Conservation (phyloP, 1,284 basidiomycete species). For the Austroboletus niveus region DNA sequence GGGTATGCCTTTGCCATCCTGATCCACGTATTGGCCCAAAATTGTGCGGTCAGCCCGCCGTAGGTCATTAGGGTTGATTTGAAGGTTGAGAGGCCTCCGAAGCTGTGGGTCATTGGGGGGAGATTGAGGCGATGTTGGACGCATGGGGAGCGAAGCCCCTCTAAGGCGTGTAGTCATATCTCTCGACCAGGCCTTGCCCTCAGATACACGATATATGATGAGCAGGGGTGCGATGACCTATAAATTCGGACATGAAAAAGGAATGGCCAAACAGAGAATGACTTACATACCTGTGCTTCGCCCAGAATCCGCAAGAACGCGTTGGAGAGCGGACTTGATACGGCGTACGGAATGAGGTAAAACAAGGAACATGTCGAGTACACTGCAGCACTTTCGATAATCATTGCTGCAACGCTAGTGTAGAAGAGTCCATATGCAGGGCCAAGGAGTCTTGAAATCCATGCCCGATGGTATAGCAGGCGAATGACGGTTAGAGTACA, state of each 20-base stretch:
- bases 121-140: constrained; percentile 6
- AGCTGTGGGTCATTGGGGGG: background rate
- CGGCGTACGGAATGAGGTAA: constrained; percentile 28
- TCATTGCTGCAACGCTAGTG: constrained; percentile 28
- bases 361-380: constrained; percentile 29
- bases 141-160: constrained; percentile 9
- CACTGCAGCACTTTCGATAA: constrained; percentile 31
- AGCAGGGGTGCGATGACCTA: constrained; percentile 32
- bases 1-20: background rate
- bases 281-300: constrained; percentile 29
- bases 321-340: constrained; percentile 22
- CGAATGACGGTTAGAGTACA: constrained; percentile 30
- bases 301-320: constrained; percentile 32
- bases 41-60: constrained; percentile 1
- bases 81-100: constrained; percentile 6
- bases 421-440: constrained; percentile 28
- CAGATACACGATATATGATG: constrained; percentile 33
- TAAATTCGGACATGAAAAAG: constrained; percentile 1
- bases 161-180: constrained; percentile 13
- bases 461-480: constrained; percentile 29
- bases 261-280: background rate
- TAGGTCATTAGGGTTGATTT: constrained; percentile 13
- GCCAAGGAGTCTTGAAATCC: constrained; percentile 28
- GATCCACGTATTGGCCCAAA: constrained; percentile 4
- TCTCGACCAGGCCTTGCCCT: constrained; percentile 31